Evolutionary conservation across 2,329 filamentous ascomycete species (phyloP), one percentile per base, ranked within the genome.

Genomic region (Piedraia hortae): DNA sequence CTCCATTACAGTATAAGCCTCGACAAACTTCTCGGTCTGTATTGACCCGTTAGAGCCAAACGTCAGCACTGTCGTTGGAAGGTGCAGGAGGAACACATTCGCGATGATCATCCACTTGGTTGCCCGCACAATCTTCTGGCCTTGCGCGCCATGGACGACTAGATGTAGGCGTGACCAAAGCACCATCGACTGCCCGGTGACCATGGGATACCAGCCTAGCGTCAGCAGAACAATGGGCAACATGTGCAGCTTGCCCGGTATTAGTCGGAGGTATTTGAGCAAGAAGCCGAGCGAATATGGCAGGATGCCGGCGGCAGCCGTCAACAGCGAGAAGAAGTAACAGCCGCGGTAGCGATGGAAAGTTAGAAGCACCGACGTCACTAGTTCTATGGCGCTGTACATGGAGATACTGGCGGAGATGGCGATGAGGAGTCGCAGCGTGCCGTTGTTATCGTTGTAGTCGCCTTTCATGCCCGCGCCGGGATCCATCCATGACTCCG

Each of bases 261-360:
- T n/a, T n/a, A n/a, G n/a, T n/a, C n/a, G n/a, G n/a, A n/a, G n/a
- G n/a, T n/a, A n/a, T n/a, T n/a, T n/a, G n/a, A n/a, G n/a, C n/a
- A n/a, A n/a, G n/a, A n/a, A n/a, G n/a, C n/a, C n/a, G n/a, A n/a
- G n/a, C n/a, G n/a, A n/a, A n/a, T n/a, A n/a, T n/a, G n/a, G n/a
- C 4, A 53, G 31, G 17, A 54, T 45, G 4, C 49, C 48, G 9
- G 44, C 30, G 1, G 46, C 43, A 1, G 50, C 37, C 13, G 51
- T 30, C 11, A 54, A 26, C 25, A 56, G 35, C 20, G 44, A 48
- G 51, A 50, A 54, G 28, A 55, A 56, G 27, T 56, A 56, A 6
- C 50, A 32, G 1, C 52, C 51, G 11, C 37, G 34, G 21, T 48
- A 53, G 18, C 38, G 41, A 16, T 51, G 48, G 35, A 55, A 56